A percentile compares a stretch with the other conserved stretches of the same genome.
These are phyloP conservation scores for barrel medic (Medicago truncatula) DNA, from an alignment of 306 rosid genomes.

Conservation along the genomic window DNA sequence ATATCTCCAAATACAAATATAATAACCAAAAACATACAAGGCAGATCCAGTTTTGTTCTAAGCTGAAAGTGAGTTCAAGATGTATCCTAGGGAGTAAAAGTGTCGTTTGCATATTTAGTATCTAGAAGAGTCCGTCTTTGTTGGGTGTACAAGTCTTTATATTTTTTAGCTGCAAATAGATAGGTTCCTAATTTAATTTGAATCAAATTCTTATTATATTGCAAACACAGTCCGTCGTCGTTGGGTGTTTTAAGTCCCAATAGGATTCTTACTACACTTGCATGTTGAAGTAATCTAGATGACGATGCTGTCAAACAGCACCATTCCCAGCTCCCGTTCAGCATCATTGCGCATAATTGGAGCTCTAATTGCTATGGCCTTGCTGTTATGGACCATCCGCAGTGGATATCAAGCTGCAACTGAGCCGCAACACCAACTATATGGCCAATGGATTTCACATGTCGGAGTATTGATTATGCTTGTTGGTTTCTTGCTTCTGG, in stretches of 20 bases:
- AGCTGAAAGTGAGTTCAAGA: constrained; percentile 16
- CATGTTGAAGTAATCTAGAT: neutral
- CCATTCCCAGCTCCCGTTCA: constrained; percentile 29
- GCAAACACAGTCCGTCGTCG: too few relatives aligned
- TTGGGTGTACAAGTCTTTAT: neutral
- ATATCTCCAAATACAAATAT: neutral
- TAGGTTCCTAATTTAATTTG: neutral
- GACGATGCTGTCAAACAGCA: constrained; percentile 28
- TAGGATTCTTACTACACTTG: too few relatives aligned
- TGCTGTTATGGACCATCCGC: constrained; percentile 49
- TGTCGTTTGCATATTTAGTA: constrained; percentile 28
- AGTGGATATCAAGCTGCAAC: constrained; percentile 49
- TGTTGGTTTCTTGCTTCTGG: constrained; percentile 57
- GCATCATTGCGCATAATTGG: constrained; percentile 38
- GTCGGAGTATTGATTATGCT: constrained; percentile 56
- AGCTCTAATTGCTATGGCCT: constrained; percentile 44
- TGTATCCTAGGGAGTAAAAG: constrained; percentile 10
- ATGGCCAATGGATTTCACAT: constrained; percentile 44
- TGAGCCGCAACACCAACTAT: constrained; percentile 22
- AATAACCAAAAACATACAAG: neutral
- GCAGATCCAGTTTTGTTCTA: neutral
- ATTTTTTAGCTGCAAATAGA: neutral
- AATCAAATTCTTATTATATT: neutral
- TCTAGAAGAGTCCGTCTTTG: constrained; percentile 5
- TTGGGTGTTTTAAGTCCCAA: neutral